phyloP scores from a whole-genome alignment of 164 flowering plant genomes.

The Magnolia officinalis region DNA sequence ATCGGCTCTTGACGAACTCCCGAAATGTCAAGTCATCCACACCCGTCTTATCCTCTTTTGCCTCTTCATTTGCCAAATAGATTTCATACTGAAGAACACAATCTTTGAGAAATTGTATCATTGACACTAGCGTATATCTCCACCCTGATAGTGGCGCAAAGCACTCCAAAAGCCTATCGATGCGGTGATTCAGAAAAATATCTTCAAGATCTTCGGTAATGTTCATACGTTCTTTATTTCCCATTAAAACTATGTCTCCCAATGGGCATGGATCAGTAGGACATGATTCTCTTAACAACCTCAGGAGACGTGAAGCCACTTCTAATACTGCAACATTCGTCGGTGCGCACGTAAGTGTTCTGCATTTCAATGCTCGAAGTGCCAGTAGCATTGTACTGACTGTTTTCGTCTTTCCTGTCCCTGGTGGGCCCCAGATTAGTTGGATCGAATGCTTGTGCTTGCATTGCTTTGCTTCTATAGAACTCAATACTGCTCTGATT shows the following conservation, averaged over 20 bases:
- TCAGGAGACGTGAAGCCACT: conserved; percentile 51
- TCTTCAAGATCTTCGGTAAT: conserved; percentile 41
- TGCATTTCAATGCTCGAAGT: conserved; percentile 34
- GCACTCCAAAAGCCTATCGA: conserved; percentile 35
- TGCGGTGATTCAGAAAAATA: conserved; percentile 50
- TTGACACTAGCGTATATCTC: conserved; percentile 30
- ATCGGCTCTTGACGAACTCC: not conserved
- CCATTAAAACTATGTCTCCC: conserved; percentile 66
- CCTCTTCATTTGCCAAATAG: conserved; percentile 34
- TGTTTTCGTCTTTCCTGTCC: conserved; percentile 79
- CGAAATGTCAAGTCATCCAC: not conserved
- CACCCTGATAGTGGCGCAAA: conserved; percentile 51
- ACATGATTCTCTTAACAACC: conserved; percentile 27
- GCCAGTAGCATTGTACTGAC: conserved; percentile 36
- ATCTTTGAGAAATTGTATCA: conserved; percentile 46
- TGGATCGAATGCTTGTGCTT: conserved; percentile 36
- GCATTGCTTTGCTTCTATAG: conserved; percentile 28
- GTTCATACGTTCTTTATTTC: conserved; percentile 47
- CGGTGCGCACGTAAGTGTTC: conserved; percentile 65
- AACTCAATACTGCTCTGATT: conserved; percentile 33
- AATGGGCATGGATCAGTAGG: conserved; percentile 18
- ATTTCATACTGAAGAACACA: conserved; percentile 35
- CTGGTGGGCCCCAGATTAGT: conserved; percentile 85
- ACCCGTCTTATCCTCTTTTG: not conserved
- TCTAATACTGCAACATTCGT: conserved; percentile 63